Percentiles rank a stretch among this genome's conserved stretches.
phyloP scores from a whole-genome alignment of 2,329 filamentous ascomycete species.

The Penicillium sp. region DNA sequence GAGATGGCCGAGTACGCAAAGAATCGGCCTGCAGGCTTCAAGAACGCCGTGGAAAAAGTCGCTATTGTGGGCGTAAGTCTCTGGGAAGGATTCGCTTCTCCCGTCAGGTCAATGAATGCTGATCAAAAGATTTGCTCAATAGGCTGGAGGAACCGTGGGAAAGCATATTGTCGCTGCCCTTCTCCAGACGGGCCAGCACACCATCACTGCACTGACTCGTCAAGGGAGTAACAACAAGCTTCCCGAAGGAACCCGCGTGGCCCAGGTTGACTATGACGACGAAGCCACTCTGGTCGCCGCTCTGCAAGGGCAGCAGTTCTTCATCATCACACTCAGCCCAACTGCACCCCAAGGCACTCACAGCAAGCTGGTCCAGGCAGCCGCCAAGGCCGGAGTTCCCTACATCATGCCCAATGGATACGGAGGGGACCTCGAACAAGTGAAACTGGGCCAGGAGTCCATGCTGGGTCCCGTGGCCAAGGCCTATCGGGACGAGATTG shows the following conservation, averaged over 20 bases:
- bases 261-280: slow-evolving; percentile 5
- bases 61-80: slow-evolving; percentile 8
- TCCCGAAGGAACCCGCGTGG: slow-evolving; percentile 1
- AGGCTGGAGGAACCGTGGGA: slow-evolving; percentile 7
- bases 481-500: slow-evolving; percentile 34
- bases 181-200: slow-evolving; percentile 4
- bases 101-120: background rate
- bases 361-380: slow-evolving; percentile 6
- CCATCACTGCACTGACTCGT: slow-evolving; percentile 4
- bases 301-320: slow-evolving; percentile 5
- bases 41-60: slow-evolving; percentile 5
- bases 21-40: slow-evolving; percentile 3
- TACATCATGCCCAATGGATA: slow-evolving; percentile 52
- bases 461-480: slow-evolving; percentile 28
- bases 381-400: slow-evolving; percentile 47
- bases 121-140: background rate
- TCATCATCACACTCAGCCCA: slow-evolving; percentile 4
- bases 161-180: background rate
- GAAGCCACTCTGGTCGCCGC: background rate
- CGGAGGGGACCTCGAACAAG: slow-evolving; percentile 27
- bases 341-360: slow-evolving; percentile 1
- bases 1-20: slow-evolving; percentile 4
- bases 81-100: background rate
- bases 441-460: slow-evolving; percentile 29
- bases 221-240: slow-evolving; percentile 2